A percentile compares a stretch with the other conserved stretches of the same genome.
Evolutionary conservation across 106 monocot species (phyloP).

Genomic region (Dioscorea dumetorum): DNA sequence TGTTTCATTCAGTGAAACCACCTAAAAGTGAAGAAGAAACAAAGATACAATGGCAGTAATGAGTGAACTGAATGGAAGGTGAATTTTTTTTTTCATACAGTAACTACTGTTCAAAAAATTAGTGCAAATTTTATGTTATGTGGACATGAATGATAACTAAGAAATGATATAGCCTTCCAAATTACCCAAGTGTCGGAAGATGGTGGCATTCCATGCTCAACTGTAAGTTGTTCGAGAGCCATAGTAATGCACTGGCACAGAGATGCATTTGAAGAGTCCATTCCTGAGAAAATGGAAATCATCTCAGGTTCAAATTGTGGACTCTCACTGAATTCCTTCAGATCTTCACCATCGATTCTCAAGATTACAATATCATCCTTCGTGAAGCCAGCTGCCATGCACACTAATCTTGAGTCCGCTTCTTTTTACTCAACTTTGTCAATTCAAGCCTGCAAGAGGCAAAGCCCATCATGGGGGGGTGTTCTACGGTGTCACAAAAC

Average conservation of each 20-base stretch:
- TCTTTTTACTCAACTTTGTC: too few relatives aligned
- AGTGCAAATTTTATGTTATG: constrained; percentile 5
- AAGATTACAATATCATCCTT: constrained; percentile 83
- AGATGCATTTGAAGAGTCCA: constrained; percentile 33
- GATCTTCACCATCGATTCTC: constrained; percentile 83
- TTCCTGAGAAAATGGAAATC: constrained; percentile 38
- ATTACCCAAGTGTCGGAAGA: constrained; percentile 73
- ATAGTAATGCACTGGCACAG: constrained; percentile 34
- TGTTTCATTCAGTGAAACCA: too few relatives aligned
- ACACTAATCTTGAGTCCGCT: constrained; percentile 6
- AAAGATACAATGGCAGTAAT: too few relatives aligned
- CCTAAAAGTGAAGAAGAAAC: neutral
- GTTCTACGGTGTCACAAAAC: too few relatives aligned
- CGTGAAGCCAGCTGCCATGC: constrained; percentile 87
- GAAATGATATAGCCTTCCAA: too few relatives aligned
- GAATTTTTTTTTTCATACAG: too few relatives aligned
- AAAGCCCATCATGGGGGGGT: too few relatives aligned
- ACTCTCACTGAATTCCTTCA: constrained; percentile 64
- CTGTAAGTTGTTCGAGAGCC: constrained; percentile 49
- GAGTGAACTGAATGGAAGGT: too few relatives aligned
- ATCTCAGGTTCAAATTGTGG: constrained; percentile 55
- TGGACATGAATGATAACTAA: too few relatives aligned
- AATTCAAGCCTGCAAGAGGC: too few relatives aligned
- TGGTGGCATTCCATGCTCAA: constrained; percentile 93
- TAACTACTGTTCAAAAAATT: too few relatives aligned